Percentiles rank a stretch among this genome's conserved stretches.
phyloP scores from a whole-genome alignment of 2,329 filamentous ascomycete genomes.

The Diaporthe longicolla region DNA sequence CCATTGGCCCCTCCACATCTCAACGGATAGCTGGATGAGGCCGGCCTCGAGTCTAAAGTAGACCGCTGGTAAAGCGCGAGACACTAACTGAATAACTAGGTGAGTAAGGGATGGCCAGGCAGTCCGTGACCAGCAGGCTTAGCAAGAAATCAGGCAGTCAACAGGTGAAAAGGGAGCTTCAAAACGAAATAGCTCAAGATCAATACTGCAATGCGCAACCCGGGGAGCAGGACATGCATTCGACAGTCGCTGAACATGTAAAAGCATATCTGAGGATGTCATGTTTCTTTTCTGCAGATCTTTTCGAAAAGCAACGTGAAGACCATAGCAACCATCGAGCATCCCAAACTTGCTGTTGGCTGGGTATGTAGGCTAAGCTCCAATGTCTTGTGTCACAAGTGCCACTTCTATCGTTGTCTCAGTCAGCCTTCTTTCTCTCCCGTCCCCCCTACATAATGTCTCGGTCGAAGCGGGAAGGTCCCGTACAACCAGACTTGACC shows the following conservation, averaged over 20 bases:
- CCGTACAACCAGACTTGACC: background rate
- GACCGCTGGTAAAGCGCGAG: background rate
- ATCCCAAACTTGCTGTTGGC: background rate
- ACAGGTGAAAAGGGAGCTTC: background rate
- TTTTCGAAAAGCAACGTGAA: background rate
- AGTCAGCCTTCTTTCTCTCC: background rate
- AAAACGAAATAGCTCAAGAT: background rate
- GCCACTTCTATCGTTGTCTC: background rate
- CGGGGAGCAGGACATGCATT: background rate
- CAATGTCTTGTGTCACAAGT: background rate
- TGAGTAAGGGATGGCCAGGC: background rate
- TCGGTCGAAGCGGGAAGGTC: too few relatives aligned
- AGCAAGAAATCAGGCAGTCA: too few relatives aligned
- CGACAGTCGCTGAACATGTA: background rate
- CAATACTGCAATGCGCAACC: background rate
- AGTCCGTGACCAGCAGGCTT: too few relatives aligned
- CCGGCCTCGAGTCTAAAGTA: constrained; percentile 16
- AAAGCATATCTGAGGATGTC: background rate
- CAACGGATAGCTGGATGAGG: background rate
- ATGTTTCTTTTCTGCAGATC: background rate
- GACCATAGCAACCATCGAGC: background rate
- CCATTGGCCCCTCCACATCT: background rate
- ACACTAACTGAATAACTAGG: background rate
- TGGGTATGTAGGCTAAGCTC: background rate
- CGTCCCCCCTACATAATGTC: background rate